Conservation (phyloP, 495 filamentous ascomycete species). For the Cudoniella acicularis region DNA sequence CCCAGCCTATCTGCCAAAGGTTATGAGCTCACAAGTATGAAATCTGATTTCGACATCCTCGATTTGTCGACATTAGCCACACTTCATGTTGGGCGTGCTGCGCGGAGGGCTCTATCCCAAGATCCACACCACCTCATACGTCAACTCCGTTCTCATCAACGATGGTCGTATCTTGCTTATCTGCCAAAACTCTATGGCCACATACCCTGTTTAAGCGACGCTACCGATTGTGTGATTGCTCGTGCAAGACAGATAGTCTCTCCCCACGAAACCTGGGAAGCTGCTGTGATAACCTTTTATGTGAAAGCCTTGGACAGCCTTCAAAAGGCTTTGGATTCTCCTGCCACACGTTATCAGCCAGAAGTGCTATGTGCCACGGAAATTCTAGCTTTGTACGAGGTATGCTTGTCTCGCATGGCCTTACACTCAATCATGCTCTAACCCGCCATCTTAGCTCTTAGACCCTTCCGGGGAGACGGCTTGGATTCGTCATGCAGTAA, state of each 20-base stretch:
- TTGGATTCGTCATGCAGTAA: slow-evolving; percentile 31
- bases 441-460: slow-evolving; percentile 25
- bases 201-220: slow-evolving; percentile 29
- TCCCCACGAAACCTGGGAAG: slow-evolving; percentile 11
- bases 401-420: slow-evolving; percentile 2
- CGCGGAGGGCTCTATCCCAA: slow-evolving; percentile 17
- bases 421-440: not conserved
- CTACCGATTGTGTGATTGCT: slow-evolving; percentile 31
- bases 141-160: slow-evolving; percentile 17
- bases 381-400: slow-evolving; percentile 33
- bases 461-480: slow-evolving; percentile 21
- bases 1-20: slow-evolving; percentile 22
- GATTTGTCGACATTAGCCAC: slow-evolving; percentile 27
- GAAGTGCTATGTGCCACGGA: slow-evolving; percentile 36
- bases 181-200: slow-evolving; percentile 32
- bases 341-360: slow-evolving; percentile 19
- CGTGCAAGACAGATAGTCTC: slow-evolving; percentile 27
- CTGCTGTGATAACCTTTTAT: slow-evolving; percentile 27
- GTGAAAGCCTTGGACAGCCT: slow-evolving; percentile 31
- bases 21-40: slow-evolving; percentile 27
- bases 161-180: slow-evolving; percentile 32
- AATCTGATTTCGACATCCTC: slow-evolving; percentile 27
- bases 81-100: slow-evolving; percentile 22
- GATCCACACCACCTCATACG: slow-evolving; percentile 20
- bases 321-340: slow-evolving; percentile 30